A percentile compares a stretch with the other conserved stretches of the same genome.
phyloP scores from a whole-genome alignment of 768 basidiomycete genomes.

The Leccinum obscurum region DNA sequence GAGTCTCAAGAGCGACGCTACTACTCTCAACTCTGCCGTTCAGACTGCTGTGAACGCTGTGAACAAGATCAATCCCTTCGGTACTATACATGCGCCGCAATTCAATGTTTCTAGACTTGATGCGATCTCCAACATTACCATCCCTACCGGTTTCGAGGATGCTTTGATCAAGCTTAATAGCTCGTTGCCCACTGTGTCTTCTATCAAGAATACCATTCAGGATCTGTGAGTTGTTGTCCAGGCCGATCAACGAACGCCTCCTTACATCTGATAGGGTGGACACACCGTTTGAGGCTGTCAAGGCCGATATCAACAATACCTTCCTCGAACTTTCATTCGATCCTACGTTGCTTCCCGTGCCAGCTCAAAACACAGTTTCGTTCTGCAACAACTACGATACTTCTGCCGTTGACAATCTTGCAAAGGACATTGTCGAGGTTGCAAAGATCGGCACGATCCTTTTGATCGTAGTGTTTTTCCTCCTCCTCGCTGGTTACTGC shows the following conservation, averaged over 20 bases:
- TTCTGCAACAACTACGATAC: conserved; percentile 84
- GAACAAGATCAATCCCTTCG: conserved; percentile 77
- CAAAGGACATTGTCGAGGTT: conserved; percentile 72
- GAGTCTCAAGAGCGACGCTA: conserved; percentile 70
- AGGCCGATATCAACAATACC: conserved; percentile 87
- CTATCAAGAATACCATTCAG: conserved; percentile 68
- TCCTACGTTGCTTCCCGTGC: conserved; percentile 73
- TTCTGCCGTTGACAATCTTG: conserved; percentile 83
- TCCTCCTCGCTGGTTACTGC: conserved; percentile 74
- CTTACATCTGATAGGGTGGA: conserved; percentile 53
- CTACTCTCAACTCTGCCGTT: conserved; percentile 67
- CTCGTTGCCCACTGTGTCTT: conserved; percentile 75
- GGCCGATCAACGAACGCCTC: neutral
- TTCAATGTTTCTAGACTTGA: conserved; percentile 76
- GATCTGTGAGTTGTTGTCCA: conserved; percentile 54
- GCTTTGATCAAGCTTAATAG: conserved; percentile 75
- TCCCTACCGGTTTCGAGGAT: conserved; percentile 76
- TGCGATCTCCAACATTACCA: conserved; percentile 71
- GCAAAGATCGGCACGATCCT: conserved; percentile 79
- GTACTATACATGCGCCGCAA: conserved; percentile 65
- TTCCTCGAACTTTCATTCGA: conserved; percentile 74
- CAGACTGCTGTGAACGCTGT: conserved; percentile 60
- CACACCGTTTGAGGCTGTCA: conserved; percentile 85
- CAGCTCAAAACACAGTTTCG: conserved; percentile 60
- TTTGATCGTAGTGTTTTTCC: conserved; percentile 65